Base-by-base conservation (phyloP, 2,329 filamentous ascomycete species). In the Aureobasidium sp. region DNA sequence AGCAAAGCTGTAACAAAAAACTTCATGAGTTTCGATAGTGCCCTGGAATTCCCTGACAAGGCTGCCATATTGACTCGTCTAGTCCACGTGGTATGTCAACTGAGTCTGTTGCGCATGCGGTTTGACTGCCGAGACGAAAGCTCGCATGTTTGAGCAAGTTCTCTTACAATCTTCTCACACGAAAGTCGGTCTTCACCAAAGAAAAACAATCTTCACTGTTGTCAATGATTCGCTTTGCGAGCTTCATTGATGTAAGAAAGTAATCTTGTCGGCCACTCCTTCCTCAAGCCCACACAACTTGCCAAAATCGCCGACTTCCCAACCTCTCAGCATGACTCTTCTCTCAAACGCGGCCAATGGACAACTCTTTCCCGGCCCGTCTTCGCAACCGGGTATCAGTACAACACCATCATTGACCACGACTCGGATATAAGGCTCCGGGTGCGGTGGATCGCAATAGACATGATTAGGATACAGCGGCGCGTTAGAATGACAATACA, bases 321-420 rank as follows among this genome's bases (percentile, higher is more conserved):
- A 63, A 31, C 76, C 77, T 45, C 74, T 75, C 56, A 67, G 68
- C 60, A 67, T 68, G 5, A 81, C 76, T 58, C 75, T 71, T 2
- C 70, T 66, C 33, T 71, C 65, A 64, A 83, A 83, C 1, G 76
- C 66, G 2, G 64, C 67, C 17, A 84, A 67, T 17, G 76, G 71
- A 70, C 81, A 83, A 62, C 77, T 80, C 24, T 66, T 64, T 2
- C 77, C 79, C 1, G 79, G 80, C 0, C 80, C 80, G 35, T 67
- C 71, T 17, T 74, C 66, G 66, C 81, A 82, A 27, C 73, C 75
- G 3, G 78, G 75, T 3, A 84, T 67, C 2, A 76, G 74, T 1
- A 82, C 76, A 31, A 83, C 77, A 9, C 78, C 80, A 66, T 85
- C 82, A 66, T 85, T 85, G 67, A 85, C 77, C 49, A 81, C 82